Evolutionary conservation across 192 early-diverging fungal species (phyloP).

Genomic region (Coemansia biformis): DNA sequence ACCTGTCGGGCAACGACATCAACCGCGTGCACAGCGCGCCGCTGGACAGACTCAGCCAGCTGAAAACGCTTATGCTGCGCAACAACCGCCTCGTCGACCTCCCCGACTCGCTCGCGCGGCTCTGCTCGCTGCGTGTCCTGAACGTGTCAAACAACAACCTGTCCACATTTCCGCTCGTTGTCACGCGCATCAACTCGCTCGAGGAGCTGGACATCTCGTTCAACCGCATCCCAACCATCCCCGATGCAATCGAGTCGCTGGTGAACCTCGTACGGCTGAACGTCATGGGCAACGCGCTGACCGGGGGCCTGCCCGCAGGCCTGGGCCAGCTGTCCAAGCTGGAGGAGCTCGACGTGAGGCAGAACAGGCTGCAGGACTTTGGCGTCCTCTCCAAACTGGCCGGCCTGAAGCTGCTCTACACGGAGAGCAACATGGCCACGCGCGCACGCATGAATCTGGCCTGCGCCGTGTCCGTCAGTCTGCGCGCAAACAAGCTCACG

Average conservation of each 20-base stretch:
- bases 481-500: constrained; percentile 67
- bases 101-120: constrained; percentile 59
- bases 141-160: constrained; percentile 81
- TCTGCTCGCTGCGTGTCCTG: constrained; percentile 57
- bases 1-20: constrained; percentile 75
- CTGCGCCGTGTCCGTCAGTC: constrained; percentile 52
- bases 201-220: constrained; percentile 74
- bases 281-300: constrained; percentile 72
- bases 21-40: constrained; percentile 58
- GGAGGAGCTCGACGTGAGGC: constrained; percentile 71
- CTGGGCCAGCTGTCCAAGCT: constrained; percentile 58
- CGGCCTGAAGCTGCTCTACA: constrained; percentile 57
- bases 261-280: constrained; percentile 54
- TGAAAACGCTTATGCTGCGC: constrained; percentile 60
- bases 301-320: constrained; percentile 60
- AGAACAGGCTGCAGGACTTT: constrained; percentile 71
- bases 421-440: constrained; percentile 69
- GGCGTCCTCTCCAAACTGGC: constrained; percentile 54
- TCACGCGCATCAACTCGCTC: constrained; percentile 58
- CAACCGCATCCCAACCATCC: constrained; percentile 72
- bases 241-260: constrained; percentile 66
- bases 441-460: constrained; percentile 58
- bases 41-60: constrained; percentile 55
- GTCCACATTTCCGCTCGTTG: constrained; percentile 57
- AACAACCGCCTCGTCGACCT: constrained; percentile 72